Conservation (phyloP, 805 yeast species). For the Teunomyces lycoperdinae region DNA sequence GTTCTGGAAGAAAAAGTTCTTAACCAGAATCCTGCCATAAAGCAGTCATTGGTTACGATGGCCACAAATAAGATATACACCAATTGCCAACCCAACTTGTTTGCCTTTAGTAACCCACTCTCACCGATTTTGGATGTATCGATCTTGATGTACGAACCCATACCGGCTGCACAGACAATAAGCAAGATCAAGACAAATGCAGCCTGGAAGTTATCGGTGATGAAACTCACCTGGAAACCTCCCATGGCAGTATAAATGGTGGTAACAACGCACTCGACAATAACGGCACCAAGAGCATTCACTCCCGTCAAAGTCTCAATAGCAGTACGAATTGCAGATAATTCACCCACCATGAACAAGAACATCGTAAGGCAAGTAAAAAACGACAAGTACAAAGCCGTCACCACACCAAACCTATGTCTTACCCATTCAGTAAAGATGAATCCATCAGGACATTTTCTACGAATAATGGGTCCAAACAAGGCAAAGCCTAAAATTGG, state of each 20-base stretch:
- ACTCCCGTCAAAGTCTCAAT: slow-evolving; percentile 75
- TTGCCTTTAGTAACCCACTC: slow-evolving; percentile 60
- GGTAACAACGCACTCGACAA: slow-evolving; percentile 84
- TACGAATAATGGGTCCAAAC: slow-evolving; percentile 77
- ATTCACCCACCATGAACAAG: slow-evolving; percentile 82
- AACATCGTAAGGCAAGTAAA: slow-evolving; percentile 84
- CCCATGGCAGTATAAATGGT: slow-evolving; percentile 85
- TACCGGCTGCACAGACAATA: slow-evolving; percentile 71
- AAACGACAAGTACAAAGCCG: slow-evolving; percentile 72
- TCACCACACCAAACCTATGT: slow-evolving; percentile 67
- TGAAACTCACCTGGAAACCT: slow-evolving; percentile 83
- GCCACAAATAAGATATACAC: slow-evolving; percentile 82
- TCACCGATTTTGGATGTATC: slow-evolving; percentile 63
- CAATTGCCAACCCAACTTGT: slow-evolving; percentile 84
- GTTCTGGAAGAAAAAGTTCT: slow-evolving; percentile 87
- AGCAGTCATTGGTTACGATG: slow-evolving; percentile 84
- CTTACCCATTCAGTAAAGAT: slow-evolving; percentile 95
- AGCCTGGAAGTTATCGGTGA: slow-evolving; percentile 88
- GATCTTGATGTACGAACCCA: slow-evolving; percentile 70
- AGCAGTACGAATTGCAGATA: slow-evolving; percentile 76
- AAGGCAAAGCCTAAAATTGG: slow-evolving; percentile 84
- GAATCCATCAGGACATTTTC: slow-evolving; percentile 83
- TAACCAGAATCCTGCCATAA: slow-evolving; percentile 91
- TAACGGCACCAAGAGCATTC: slow-evolving; percentile 74
- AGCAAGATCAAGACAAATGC: slow-evolving; percentile 61